Evolutionary conservation across 306 rosid genomes (phyloP), one percentile per base, ranked within the genome.

Genomic region (Cucumis cinereus): DNA sequence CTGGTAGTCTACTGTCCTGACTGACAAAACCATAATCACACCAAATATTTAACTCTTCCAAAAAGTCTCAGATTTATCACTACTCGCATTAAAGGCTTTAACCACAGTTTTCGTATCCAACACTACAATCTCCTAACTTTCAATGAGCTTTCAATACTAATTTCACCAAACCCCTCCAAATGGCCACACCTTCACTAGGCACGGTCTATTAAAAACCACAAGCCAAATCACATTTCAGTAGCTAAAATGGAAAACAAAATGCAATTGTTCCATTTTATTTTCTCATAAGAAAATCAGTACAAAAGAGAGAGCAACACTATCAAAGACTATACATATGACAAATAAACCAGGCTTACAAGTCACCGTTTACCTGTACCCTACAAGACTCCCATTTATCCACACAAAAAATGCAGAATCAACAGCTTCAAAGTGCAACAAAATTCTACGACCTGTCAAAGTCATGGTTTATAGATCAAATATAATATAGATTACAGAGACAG

Each of bases 321-420:
- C 17, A n/a, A 38, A 20, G 53, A 38, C 53, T n/a, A 38, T 19
- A 24, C 11, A 13, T 20, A 52, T 11, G 30, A 30, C 16, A 69
- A 55, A 40, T 20, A 67, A 12, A 14, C 5, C 20, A 17, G 14
- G 16, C 71, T 63, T n/a, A 63, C 16, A 77, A 71, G 79, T 36
- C 50, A 8, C 13, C 49, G 8, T 36, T 71, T 83, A 93, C 98
- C 97, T 91, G 78, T 94, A 94, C 86, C 97, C 98, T 28, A 94
- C 63, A 20, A 89, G 96, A 69, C 82, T 83, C 74, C 96, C 98
- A 73, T 94, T 94, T 81, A 94, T 66, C 98, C 98, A 94, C 23
- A 87, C 90, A 76, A 90, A 94, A 81, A 94, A 94, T 33, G 97
- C 97, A 67, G 97, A 94, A 86, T 94, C 98, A 80, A 94, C 98